Base-by-base conservation (phyloP, 139 green algal genomes). In the Klebsormidium nitens region DNA sequence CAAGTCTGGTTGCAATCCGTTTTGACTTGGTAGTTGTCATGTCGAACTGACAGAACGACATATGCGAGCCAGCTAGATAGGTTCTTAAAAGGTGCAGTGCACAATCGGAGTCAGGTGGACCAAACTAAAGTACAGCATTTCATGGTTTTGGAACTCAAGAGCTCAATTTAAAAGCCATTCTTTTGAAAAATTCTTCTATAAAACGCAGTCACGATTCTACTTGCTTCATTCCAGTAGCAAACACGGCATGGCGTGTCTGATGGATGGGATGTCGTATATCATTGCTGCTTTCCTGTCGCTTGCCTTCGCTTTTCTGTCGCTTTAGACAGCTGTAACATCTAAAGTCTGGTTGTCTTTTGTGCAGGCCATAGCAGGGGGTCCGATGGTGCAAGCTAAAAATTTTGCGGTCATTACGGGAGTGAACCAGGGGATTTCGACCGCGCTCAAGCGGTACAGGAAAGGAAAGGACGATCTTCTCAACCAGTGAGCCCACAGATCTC, bases 391-490 rank as follows among this genome's bases (percentile, higher is more conserved):
- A 59, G 91, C 91, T 1, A 76, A 87, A n/a, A 97, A 96, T 63
- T 91, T 97, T 76, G 91, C 85, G 3, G 89, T 95, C n/a, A 88
- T 97, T 59, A 96, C 89, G 17, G 91, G 91, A 32, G 84, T 95
- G 0, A 95, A 96, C 62, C 80, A 87, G 32, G 90, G 85, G 29
- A 63, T 95, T 29, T 77, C 61, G 1, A 31, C 79, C 28, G 84
- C 85, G 29, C 87, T 95, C 71, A 91, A 90, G 75, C 85, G 86
- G 46, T 61, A 72, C 2, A 67, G 88, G 28, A 72, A 72, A 0
- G 84, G 87, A 14, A 86, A 88, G 68, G 90, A 96, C 38, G 90
- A 96, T 62, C 81, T 92, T 0, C 84, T 84, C 63, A 83, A 72
- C 48, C 72, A 77, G 86, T n/a, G n/a, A n/a, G n/a, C n/a, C n/a